Percentiles rank a stretch among this genome's conserved stretches.
phyloP scores from a whole-genome alignment of 2,329 filamentous ascomycete species.

The Fusarium tuaranense region DNA sequence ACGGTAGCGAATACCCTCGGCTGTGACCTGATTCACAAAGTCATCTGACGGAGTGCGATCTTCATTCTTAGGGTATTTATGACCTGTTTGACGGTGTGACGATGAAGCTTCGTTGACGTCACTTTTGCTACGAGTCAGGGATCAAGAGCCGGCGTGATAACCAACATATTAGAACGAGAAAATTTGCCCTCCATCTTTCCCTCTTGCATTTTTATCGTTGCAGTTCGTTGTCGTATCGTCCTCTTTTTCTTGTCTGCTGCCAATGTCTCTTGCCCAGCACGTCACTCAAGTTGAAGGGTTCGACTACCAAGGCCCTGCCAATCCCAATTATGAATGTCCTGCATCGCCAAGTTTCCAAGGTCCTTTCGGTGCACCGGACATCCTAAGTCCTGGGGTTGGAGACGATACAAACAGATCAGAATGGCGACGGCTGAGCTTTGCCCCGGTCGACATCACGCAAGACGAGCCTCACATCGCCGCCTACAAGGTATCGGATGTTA shows the following conservation, averaged over 20 bases:
- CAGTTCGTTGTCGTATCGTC: neutral
- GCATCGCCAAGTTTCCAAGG: neutral
- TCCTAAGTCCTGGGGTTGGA: neutral
- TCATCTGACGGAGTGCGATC: slow-evolving; percentile 9
- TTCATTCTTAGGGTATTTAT: neutral
- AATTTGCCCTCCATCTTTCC: neutral
- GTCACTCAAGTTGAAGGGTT: slow-evolving; percentile 56
- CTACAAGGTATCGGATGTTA: slow-evolving; percentile 47
- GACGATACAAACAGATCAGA: slow-evolving; percentile 27
- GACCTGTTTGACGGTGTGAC: neutral
- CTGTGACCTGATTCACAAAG: slow-evolving; percentile 3
- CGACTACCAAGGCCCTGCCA: slow-evolving; percentile 50
- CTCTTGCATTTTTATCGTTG: neutral
- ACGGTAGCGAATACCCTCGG: slow-evolving; percentile 18
- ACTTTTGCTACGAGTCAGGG: neutral
- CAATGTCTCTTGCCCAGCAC: slow-evolving; percentile 58
- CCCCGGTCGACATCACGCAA: slow-evolving; percentile 40
- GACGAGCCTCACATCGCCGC: slow-evolving; percentile 45
- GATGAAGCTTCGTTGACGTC: slow-evolving; percentile 30
- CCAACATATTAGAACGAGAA: neutral
- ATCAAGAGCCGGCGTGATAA: neutral
- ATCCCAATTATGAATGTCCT: slow-evolving; percentile 31
- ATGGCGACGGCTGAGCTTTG: slow-evolving; percentile 46
- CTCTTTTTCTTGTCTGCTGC: neutral
- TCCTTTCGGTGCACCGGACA: neutral